Percentiles rank a stretch among this genome's conserved stretches.
Evolutionary conservation across 2,329 filamentous ascomycete species (phyloP).

Genomic region (Fusarium liriodendri): DNA sequence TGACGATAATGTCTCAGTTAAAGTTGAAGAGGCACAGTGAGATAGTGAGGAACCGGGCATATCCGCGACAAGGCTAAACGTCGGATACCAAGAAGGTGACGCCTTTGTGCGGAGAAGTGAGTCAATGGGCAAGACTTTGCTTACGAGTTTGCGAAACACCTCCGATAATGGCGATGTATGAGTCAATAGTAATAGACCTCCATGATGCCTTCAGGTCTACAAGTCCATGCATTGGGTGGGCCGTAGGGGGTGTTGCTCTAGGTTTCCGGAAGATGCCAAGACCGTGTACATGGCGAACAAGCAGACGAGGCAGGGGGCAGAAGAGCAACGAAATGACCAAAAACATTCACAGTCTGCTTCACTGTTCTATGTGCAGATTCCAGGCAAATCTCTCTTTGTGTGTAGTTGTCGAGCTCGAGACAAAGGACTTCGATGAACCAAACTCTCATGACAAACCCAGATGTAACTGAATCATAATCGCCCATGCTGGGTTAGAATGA

Average conservation of each 20-base stretch:
- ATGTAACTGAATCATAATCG: not conserved
- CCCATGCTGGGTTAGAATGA: not conserved
- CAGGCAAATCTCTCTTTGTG: no score
- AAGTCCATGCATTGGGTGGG: not conserved
- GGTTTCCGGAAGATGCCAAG: not conserved
- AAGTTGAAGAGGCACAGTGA: not conserved
- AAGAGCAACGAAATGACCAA: not conserved
- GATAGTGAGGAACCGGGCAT: not conserved
- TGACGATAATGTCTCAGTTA: not conserved
- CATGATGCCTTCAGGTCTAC: not conserved
- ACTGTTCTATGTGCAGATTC: not conserved
- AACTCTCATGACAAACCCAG: not conserved
- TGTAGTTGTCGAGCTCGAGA: not conserved
- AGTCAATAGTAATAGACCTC: not conserved
- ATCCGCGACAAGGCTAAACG: slow-evolving; percentile 30
- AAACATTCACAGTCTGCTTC: not conserved
- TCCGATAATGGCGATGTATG: not conserved
- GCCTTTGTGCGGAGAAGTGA: slow-evolving; percentile 12
- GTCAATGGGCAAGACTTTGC: slow-evolving; percentile 2
- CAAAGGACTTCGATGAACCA: not conserved
- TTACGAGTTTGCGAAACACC: not conserved
- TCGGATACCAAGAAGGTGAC: slow-evolving; percentile 32
- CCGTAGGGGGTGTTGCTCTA: not conserved
- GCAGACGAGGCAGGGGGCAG: not conserved
- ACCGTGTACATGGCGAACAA: not conserved